These are phyloP conservation scores for Dendrobium huoshanense DNA, from an alignment of 106 monocot species.

Conservation along the genomic window DNA sequence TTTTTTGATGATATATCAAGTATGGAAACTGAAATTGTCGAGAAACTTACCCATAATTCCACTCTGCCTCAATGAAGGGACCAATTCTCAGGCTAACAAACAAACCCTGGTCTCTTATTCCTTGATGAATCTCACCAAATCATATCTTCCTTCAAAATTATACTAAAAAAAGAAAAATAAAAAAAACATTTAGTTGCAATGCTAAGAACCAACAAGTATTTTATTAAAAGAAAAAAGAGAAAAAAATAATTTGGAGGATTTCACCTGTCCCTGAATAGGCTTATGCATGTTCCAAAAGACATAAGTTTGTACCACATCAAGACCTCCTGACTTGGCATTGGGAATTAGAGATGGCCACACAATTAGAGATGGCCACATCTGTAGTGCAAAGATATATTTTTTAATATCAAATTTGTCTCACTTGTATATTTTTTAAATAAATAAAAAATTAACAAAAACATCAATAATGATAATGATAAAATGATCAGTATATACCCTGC, in stretches of 20 bases:
- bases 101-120: conserved; percentile 58
- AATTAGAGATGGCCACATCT: conserved; percentile 94
- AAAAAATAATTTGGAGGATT: neutral
- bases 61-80: conserved; percentile 91
- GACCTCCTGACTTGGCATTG: conserved; percentile 71
- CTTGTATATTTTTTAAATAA: neutral
- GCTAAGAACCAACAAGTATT: neutral
- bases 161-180: conserved; percentile 26
- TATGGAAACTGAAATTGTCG: neutral
- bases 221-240: no score
- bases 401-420: neutral
- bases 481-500: no score
- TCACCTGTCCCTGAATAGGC: conserved; percentile 63
- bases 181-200: neutral
- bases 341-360: no score
- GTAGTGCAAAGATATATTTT: neutral
- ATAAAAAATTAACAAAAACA: neutral
- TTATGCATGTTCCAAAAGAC: conserved; percentile 96
- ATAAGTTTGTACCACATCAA: conserved; percentile 93
- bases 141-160: conserved; percentile 69
- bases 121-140: conserved; percentile 79
- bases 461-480: neutral
- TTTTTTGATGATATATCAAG: neutral
- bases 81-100: conserved; percentile 81
- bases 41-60: conserved; percentile 71